phyloP scores from a whole-genome alignment of 2,329 filamentous ascomycete genomes.

The Xylariaceae sp. region DNA sequence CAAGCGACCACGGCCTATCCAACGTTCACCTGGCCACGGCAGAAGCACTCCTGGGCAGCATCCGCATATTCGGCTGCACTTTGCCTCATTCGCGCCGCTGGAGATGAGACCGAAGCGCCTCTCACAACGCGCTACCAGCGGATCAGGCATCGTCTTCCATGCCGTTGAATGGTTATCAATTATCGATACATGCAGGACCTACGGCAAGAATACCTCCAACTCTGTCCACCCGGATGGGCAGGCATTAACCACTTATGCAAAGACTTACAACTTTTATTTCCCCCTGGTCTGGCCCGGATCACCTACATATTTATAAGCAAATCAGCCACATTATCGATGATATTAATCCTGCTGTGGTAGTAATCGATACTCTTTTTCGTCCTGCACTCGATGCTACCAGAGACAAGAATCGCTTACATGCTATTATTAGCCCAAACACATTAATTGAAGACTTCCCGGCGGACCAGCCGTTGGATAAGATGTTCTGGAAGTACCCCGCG shows the following conservation, averaged over 20 bases:
- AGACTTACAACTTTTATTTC: slow-evolving; percentile 15
- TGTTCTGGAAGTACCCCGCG: slow-evolving; percentile 23
- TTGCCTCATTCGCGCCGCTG: no score
- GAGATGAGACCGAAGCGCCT: no score
- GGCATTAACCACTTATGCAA: slow-evolving; percentile 15
- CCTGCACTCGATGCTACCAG: slow-evolving; percentile 21
- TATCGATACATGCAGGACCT: neutral
- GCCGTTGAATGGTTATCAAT: neutral
- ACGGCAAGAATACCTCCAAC: slow-evolving; percentile 3
- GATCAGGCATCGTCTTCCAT: slow-evolving; percentile 6
- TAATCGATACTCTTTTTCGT: slow-evolving; percentile 19
- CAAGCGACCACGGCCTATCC: no score
- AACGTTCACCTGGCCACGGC: no score
- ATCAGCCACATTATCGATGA: slow-evolving; percentile 13
- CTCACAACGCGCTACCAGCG: no score
- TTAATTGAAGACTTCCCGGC: slow-evolving; percentile 18
- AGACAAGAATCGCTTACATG: slow-evolving; percentile 20
- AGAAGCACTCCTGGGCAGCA: no score
- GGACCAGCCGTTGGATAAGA: slow-evolving; percentile 15
- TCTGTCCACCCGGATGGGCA: slow-evolving; percentile 16
- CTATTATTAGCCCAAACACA: slow-evolving; percentile 18
- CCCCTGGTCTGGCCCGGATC: slow-evolving; percentile 19
- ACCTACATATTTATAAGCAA: slow-evolving; percentile 16
- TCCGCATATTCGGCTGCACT: no score
- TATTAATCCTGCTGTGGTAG: slow-evolving; percentile 20